Percentiles rank a stretch among this genome's conserved stretches.
phyloP scores from a whole-genome alignment of 768 basidiomycete species.

The Boletus edulis region DNA sequence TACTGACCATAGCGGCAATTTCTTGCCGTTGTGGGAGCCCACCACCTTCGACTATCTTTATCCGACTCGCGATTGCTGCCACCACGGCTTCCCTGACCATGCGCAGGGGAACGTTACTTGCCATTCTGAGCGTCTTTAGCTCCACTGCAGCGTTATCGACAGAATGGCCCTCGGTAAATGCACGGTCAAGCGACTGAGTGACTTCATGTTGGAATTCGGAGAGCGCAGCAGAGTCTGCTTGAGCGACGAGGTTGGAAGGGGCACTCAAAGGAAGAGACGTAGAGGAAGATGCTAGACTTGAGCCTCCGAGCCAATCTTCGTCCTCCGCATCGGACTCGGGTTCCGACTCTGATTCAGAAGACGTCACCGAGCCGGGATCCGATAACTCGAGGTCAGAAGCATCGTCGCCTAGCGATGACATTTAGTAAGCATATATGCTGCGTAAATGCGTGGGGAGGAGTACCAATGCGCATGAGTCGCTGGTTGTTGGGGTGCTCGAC shows the following conservation, averaged over 20 bases:
- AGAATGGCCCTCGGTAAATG: conserved; percentile 87
- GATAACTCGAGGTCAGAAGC: conserved; percentile 60
- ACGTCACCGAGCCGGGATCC: conserved; percentile 57
- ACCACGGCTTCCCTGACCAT: conserved; percentile 88
- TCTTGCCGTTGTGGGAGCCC: conserved; percentile 59
- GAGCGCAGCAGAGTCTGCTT: conserved; percentile 45
- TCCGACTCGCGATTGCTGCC: conserved; percentile 72
- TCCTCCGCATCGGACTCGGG: conserved; percentile 40
- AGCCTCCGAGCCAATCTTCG: conserved; percentile 37
- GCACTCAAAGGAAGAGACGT: conserved; percentile 43
- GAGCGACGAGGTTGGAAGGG: conserved; percentile 37
- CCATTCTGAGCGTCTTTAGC: conserved; percentile 95
- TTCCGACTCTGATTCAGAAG: conserved; percentile 44
- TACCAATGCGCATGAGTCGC: conserved; percentile 75
- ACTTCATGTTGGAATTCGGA: conserved; percentile 77
- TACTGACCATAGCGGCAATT: conserved; percentile 57
- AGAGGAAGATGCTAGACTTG: conserved; percentile 43
- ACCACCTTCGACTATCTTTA: conserved; percentile 58
- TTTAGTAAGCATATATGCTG: background rate
- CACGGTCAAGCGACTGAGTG: conserved; percentile 83
- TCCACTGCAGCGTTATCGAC: conserved; percentile 94
- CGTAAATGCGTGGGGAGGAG: background rate
- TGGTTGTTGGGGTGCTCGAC: conserved; percentile 67
- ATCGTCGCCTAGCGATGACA: conserved; percentile 46
- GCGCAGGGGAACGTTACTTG: conserved; percentile 87